Conservation (phyloP, 139 green algal genomes). For the Picochlorum sp. region DNA sequence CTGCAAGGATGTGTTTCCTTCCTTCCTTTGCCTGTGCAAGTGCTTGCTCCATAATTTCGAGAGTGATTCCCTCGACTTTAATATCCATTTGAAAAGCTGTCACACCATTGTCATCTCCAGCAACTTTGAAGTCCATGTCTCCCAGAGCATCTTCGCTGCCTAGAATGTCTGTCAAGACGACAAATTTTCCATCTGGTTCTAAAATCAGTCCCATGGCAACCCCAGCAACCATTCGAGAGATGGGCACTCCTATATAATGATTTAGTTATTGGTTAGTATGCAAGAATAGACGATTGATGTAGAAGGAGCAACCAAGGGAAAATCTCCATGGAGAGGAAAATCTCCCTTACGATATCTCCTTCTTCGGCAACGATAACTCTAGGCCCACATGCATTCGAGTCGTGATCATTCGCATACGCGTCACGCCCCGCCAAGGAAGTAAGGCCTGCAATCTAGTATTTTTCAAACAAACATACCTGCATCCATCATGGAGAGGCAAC, state of each 20-base stretch:
- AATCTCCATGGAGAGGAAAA: neutral
- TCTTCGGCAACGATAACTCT: constrained; percentile 10
- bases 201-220: constrained; percentile 98
- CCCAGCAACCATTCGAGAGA: constrained; percentile 75
- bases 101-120: constrained; percentile 51
- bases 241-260: constrained; percentile 71
- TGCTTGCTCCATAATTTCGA: constrained; percentile 81
- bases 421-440: constrained; percentile 34
- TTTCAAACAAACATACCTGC: constrained; percentile 47
- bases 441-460: constrained; percentile 1
- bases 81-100: constrained; percentile 98
- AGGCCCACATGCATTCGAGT: constrained; percentile 38
- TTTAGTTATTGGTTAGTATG: neutral
- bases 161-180: constrained; percentile 91
- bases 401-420: constrained; percentile 17
- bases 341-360: constrained; percentile 30
- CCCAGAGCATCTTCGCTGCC: constrained; percentile 87
- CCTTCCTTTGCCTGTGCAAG: constrained; percentile 57
- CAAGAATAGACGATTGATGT: constrained; percentile 5
- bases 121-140: constrained; percentile 99
- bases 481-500: constrained; percentile 86
- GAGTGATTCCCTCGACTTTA: constrained; percentile 84
- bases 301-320: constrained; percentile 23
- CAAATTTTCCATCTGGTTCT: constrained; percentile 42
- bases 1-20: constrained; percentile 61